Conservation (phyloP, 2,329 filamentous ascomycete genomes). For the Thelonectria rubi region DNA sequence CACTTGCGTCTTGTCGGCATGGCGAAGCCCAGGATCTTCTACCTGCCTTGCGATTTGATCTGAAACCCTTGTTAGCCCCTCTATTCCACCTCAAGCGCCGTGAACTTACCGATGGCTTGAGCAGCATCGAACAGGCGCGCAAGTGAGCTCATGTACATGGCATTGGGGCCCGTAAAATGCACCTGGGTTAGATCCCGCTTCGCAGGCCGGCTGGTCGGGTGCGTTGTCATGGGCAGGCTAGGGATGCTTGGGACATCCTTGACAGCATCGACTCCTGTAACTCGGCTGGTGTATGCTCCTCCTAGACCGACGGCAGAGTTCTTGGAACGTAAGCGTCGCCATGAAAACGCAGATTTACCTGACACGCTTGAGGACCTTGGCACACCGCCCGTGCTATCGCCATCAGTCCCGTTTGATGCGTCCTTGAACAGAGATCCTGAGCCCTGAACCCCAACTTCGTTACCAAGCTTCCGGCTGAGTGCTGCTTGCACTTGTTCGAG, state of each 20-base stretch:
- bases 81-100: too few species aligned
- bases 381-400: constrained; percentile 51
- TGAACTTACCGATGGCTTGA: constrained; percentile 82
- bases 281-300: constrained; percentile 54
- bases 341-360: constrained; percentile 81
- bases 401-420: constrained; percentile 60
- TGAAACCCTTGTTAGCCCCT: constrained; percentile 51
- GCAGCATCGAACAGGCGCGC: constrained; percentile 92
- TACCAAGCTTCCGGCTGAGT: constrained; percentile 86
- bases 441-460: constrained; percentile 86
- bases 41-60: constrained; percentile 97
- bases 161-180: constrained; percentile 83
- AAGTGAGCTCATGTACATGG: constrained; percentile 89
- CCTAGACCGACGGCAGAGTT: constrained; percentile 75
- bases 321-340: constrained; percentile 90
- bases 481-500: constrained; percentile 84
- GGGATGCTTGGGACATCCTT: constrained; percentile 64
- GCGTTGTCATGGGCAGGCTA: constrained; percentile 79
- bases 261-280: constrained; percentile 33
- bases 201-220: constrained; percentile 71
- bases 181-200: constrained; percentile 76
- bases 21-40: constrained; percentile 90
- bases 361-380: constrained; percentile 69
- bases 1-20: constrained; percentile 93
- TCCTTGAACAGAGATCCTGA: constrained; percentile 80